phyloP scores from a whole-genome alignment of 352 stramenopile species.

The Globisporangium cederbergense region DNA sequence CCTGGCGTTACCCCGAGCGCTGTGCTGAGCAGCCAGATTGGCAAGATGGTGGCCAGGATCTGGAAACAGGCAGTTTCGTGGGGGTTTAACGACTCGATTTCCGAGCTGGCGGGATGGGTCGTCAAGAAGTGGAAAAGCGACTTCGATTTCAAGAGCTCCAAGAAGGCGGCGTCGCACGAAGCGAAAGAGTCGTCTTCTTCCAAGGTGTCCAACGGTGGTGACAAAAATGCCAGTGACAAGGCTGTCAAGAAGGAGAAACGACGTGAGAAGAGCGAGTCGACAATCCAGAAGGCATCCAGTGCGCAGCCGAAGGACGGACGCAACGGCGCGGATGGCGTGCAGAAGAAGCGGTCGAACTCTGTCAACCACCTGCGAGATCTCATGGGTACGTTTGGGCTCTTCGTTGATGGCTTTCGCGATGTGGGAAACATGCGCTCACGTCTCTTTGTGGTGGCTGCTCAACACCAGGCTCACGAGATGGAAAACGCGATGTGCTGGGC shows the following conservation, averaged over 20 bases:
- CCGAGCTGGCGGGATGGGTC: constrained; percentile 45
- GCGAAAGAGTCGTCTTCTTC: constrained; percentile 10
- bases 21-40: constrained; percentile 48
- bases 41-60: constrained; percentile 42
- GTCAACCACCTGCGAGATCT: constrained; percentile 51
- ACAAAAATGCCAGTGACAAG: constrained; percentile 9
- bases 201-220: not conserved
- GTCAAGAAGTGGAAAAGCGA: constrained; percentile 56
- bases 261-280: constrained; percentile 13
- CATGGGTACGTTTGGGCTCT: constrained; percentile 36
- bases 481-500: constrained; percentile 34
- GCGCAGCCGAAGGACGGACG: constrained; percentile 22
- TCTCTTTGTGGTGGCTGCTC: constrained; percentile 6
- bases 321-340: not conserved
- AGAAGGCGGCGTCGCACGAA: not conserved
- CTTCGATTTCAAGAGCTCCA: constrained; percentile 19
- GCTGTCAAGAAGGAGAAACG: constrained; percentile 7
- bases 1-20: constrained; percentile 45
- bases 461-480: constrained; percentile 26
- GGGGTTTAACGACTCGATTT: constrained; percentile 25
- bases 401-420: constrained; percentile 4
- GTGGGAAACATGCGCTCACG: not conserved
- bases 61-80: constrained; percentile 27
- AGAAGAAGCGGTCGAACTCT: constrained; percentile 45
- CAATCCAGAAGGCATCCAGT: constrained; percentile 8